Evolutionary conservation across 495 filamentous ascomycete genomes (phyloP), one percentile per base, ranked within the genome.

Genomic region (Penicillium antarcticum): DNA sequence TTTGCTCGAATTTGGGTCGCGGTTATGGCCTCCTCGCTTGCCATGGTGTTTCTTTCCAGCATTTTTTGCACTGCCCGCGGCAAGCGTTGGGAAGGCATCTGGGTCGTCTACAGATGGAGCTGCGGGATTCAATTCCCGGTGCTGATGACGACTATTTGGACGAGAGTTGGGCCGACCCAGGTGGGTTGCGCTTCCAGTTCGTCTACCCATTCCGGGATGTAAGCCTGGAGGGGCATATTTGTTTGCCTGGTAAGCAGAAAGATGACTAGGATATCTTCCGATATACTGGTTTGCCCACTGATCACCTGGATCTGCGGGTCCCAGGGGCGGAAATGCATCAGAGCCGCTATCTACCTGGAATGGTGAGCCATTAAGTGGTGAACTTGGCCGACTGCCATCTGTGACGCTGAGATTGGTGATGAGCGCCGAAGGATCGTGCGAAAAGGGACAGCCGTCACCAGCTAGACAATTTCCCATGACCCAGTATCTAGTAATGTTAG

Each of bases 401-500:
- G 81, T 78, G 18, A 91, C 65, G 51, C 77, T 80, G 31, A 91
- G 75, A 44, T 78, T 81, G 58, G 82, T 86, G 52, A 89, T 76
- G n/a, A 89, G 77, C 52, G 85, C 79, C 4, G 91, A 84, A 9
- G 95, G 95, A 58, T 99, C 95, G 65, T 99, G 95, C 10, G 92
- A 97, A 76, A 99, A 99, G 50, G 96, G 87, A 69, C 95, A 99
- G 11, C 90, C 90, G 50, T 90, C 85, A 35, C 94, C 94, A 23
- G 95, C 95, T 37, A 99, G 80, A 65, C 95, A 99, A 59, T 92
- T 96, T 9, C 95, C 95, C 77, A 88, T 91, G 34, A 97, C 80
- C 91, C 92, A 99, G 61, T 97, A 97, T 67, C 90, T 95, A 57
- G 10, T 24, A 8, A 11, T 32, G 37, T 61, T 53, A 55, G 47